Evolutionary conservation across 352 stramenopile species (phyloP), one percentile per base, ranked within the genome.

Genomic region (Achlya hypogyna): DNA sequence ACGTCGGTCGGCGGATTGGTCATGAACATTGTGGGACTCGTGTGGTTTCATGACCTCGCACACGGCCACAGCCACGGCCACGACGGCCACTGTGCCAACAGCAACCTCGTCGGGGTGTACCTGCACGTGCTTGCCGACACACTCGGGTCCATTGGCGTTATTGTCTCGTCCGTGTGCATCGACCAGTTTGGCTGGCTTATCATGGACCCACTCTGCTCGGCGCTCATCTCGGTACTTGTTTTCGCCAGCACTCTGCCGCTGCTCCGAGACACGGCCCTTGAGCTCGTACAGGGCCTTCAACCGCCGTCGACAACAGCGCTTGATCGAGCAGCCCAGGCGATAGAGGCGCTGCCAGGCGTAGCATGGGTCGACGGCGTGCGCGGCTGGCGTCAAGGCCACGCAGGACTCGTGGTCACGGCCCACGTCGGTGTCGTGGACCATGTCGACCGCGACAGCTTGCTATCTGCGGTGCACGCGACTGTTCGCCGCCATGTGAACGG

Each of bases 51-150:
- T 58, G 89, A 96, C 16, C 78, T 91, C 18, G 82, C 91, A 0
- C 87, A 96, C 68, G 78, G 82, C 16, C 83, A 91, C 52, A 77
- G 79, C 9, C 79, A 91, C 60, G 79, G 74, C 29, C 76, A 89
- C 56, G 72, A 62, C n/a, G 65, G 69, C 14, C 2, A 18, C 5
- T 32, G n/a, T 12, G 81, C 74, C 53, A 96, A 93, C 69, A 88
- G 75, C 63, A 97, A 97, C 74, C 93, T 97, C 78, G 88, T 96
- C 67, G 89, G 86, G 10, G 87, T 97, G 18, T 95, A 96, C 47
- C 75, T 97, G 28, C 89, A 97, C 63, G 85, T 97, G 25, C 69
- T 96, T 51, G 87, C 87, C 0, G 89, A 97, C 64, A 92, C 88
- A 16, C 74, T 97, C 29, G 89, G 89, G 22, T 95, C 85, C 67